Evolutionary conservation across 2,329 filamentous ascomycete genomes (phyloP), one percentile per base, ranked within the genome.

Genomic region (Penicillium corylophilum): DNA sequence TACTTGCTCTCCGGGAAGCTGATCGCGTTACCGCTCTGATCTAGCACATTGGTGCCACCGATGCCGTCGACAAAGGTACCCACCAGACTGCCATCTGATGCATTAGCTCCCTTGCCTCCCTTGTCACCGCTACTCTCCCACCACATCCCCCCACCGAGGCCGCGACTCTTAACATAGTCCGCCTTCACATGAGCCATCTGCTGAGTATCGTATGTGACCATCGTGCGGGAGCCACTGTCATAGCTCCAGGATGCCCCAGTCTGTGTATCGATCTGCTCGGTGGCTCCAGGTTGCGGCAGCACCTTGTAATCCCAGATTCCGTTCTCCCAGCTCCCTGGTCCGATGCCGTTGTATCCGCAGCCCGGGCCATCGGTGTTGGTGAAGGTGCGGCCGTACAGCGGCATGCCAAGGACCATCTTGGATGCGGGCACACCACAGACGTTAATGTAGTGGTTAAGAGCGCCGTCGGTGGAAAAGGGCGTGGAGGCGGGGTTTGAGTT

Each of bases 361-460:
- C 92, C 92, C 0, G 85, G 82, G 0, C 93, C 92, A 35, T 88
- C 81, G 0, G 92, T 96, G 61, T 85, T 84, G 63, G 85, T 79
- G 67, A 96, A 97, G 0, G 90, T 85, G 36, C 91, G 88, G 4
- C 93, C 93, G 69, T 96, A 96, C n/a, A 97, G 76, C 6, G 93
- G 92, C 89, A 96, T 94, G 3, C 93, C 92, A n/a, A 96, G 70
- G 5, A 96, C 87, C 41, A 97, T 83, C 74, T 95, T 96, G 51
- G 77, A 67, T 0, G 83, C 68, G 0, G 81, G 71, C 0, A 96
- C 85, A 4, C 66, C 63, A 13, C 85, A 84, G 1, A 77, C 78
- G 2, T 76, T 70, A 35, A 82, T 77, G 73, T 96, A 97, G 64
- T 86, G 78, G 9, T 85, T 75, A 1, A 96, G 74, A 0, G 91